A percentile compares a stretch with the other conserved stretches of the same genome.
Evolutionary conservation across 495 filamentous ascomycete species (phyloP).

Genomic region (Sphaerosporella brunnea): DNA sequence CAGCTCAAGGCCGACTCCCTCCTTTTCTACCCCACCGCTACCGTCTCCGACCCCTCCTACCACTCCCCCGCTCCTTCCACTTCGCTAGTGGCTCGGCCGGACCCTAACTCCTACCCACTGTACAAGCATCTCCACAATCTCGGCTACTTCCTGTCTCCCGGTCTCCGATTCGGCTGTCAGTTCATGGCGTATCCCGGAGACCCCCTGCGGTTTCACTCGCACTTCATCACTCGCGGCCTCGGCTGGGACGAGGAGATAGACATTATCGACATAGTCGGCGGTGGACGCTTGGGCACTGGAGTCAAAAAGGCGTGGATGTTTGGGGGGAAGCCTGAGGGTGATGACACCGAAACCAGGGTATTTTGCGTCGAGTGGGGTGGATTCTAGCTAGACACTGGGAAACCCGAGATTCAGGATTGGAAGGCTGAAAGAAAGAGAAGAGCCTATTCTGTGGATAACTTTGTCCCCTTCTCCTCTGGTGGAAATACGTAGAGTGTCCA

Average conservation of each 20-base stretch:
- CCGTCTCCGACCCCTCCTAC: neutral
- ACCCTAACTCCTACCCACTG: conserved; percentile 34
- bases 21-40: neutral
- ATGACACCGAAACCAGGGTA: conserved; percentile 34
- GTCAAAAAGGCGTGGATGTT: conserved; percentile 92
- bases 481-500: no score
- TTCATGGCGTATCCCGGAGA: conserved; percentile 92
- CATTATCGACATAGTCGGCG: conserved; percentile 64
- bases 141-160: conserved; percentile 77
- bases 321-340: conserved; percentile 38
- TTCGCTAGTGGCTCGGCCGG: neutral
- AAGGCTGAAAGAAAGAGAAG: no score
- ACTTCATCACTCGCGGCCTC: conserved; percentile 62
- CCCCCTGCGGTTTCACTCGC: conserved; percentile 81
- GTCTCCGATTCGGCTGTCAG: conserved; percentile 83
- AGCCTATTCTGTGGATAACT: no score
- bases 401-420: no score
- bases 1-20: neutral
- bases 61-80: neutral
- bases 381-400: no score
- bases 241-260: conserved; percentile 76
- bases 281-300: conserved; percentile 73
- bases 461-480: no score
- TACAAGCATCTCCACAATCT: conserved; percentile 58
- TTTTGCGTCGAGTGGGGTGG: conserved; percentile 75